Evolutionary conservation across 371 early-diverging fungal genomes (phyloP).

Genomic region (Coemansia sp.): DNA sequence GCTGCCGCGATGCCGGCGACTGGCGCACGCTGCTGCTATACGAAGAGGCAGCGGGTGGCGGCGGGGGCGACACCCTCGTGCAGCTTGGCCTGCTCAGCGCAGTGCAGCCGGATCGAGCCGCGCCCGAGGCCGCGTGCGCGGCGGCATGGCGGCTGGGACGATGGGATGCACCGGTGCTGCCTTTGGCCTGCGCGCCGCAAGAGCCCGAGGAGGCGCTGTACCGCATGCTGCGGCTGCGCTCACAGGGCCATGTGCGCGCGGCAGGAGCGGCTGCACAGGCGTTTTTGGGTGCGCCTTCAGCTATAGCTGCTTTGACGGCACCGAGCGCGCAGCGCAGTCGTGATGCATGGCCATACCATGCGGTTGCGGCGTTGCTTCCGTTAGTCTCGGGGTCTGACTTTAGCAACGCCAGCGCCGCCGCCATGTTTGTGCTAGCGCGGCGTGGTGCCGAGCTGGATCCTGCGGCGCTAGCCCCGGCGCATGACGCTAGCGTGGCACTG

Average conservation of each 20-base stretch:
- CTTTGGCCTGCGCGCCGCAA: constrained; percentile 3
- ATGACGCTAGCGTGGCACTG: constrained; percentile 32
- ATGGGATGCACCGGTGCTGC: constrained; percentile 41
- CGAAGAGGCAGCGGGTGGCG: constrained; percentile 30
- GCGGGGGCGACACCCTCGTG: constrained; percentile 38
- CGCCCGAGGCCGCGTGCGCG: constrained; percentile 25
- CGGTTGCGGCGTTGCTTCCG: constrained; percentile 29
- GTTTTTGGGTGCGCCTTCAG: constrained; percentile 16
- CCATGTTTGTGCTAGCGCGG: constrained; percentile 17
- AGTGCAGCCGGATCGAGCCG: constrained; percentile 11
- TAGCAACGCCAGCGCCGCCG: constrained; percentile 20
- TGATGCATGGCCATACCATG: constrained; percentile 30
- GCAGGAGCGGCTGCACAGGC: constrained; percentile 17
- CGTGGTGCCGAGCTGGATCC: constrained; percentile 8
- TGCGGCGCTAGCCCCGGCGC: constrained; percentile 17
- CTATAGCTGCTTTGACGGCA: constrained; percentile 20
- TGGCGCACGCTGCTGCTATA: constrained; percentile 43
- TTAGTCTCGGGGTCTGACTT: constrained; percentile 21
- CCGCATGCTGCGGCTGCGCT: constrained; percentile 30
- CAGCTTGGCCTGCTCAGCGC: constrained; percentile 36
- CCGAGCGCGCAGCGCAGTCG: constrained; percentile 2
- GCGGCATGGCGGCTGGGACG: constrained; percentile 43
- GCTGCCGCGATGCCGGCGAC: constrained; percentile 38
- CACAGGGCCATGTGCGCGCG: constrained; percentile 16
- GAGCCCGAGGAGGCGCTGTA: constrained; percentile 33